Percentiles rank a stretch among this genome's conserved stretches.
Conservation (phyloP, 139 green algal genomes). For the Chlorella sp. region DNA sequence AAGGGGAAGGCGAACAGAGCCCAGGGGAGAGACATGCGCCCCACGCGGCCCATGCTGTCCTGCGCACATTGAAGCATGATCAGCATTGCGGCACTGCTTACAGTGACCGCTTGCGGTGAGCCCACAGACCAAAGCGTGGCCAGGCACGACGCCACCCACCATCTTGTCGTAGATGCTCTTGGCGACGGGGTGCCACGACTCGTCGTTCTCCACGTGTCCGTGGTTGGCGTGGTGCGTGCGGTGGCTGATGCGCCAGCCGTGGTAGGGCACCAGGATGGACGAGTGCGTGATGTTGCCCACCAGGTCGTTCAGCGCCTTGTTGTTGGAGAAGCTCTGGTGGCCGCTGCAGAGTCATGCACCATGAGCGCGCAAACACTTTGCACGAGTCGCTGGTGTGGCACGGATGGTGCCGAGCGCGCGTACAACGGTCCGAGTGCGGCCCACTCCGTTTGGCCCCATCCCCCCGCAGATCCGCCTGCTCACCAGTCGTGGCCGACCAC, state of each 20-base stretch:
- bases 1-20: constrained; percentile 89
- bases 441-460: no score
- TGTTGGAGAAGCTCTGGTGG: constrained; percentile 89
- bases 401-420: no score
- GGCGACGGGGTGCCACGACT: constrained; percentile 84
- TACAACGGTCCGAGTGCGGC: no score
- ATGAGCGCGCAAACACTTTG: no score
- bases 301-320: constrained; percentile 86
- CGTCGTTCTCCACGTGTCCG: constrained; percentile 94
- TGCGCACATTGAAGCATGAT: no score
- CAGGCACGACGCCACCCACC: no score
- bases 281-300: constrained; percentile 87
- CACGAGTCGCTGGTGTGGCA: no score
- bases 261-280: constrained; percentile 93
- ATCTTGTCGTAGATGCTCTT: constrained; percentile 53
- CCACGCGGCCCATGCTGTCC: constrained; percentile 49
- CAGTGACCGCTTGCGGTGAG: no score
- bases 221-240: constrained; percentile 92
- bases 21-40: constrained; percentile 69
- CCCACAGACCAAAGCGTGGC: no score
- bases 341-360: constrained; percentile 71
- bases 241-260: constrained; percentile 93
- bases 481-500: constrained; percentile 94
- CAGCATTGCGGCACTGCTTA: no score
- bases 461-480: no score